Conservation (phyloP, 2,329 filamentous ascomycete species). For the Neonectria coccinea region DNA sequence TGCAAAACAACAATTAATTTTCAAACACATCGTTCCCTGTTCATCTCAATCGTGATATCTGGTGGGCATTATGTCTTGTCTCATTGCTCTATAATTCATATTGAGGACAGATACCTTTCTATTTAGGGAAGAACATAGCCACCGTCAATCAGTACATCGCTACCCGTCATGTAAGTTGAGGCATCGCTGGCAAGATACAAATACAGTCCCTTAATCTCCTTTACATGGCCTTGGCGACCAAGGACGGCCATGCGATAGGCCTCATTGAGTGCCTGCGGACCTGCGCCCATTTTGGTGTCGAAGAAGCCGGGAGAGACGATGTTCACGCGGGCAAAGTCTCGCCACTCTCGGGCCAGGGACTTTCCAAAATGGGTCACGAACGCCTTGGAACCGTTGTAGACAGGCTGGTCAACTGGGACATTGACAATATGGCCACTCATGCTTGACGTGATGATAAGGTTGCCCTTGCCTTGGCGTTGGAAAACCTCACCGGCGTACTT, state of each 20-base stretch:
- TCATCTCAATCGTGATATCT: too few species aligned
- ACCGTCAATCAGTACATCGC: constrained; percentile 61
- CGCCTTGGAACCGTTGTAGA: constrained; percentile 66
- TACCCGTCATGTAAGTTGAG: constrained; percentile 62
- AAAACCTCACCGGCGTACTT: constrained; percentile 57
- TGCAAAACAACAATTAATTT: constrained; percentile 7
- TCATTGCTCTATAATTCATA: neutral
- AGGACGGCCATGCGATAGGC: constrained; percentile 60
- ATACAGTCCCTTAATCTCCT: constrained; percentile 71
- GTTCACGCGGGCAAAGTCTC: constrained; percentile 66
- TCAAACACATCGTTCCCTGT: neutral
- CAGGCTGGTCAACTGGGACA: constrained; percentile 61
- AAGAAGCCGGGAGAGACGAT: constrained; percentile 60
- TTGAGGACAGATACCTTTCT: neutral
- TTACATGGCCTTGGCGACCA: constrained; percentile 69
- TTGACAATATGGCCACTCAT: constrained; percentile 62
- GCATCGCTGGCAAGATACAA: constrained; percentile 63
- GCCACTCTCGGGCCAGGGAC: constrained; percentile 64
- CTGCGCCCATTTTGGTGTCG: constrained; percentile 63
- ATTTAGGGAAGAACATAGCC: constrained; percentile 47
- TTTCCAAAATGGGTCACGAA: constrained; percentile 65
- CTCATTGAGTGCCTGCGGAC: constrained; percentile 56
- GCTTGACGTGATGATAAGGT: constrained; percentile 61
- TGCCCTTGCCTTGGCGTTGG: constrained; percentile 54
- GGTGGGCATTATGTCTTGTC: too few species aligned